These are phyloP conservation scores for Citrus sp. DNA, from an alignment of 345 rosid genomes.

Conservation along the genomic window DNA sequence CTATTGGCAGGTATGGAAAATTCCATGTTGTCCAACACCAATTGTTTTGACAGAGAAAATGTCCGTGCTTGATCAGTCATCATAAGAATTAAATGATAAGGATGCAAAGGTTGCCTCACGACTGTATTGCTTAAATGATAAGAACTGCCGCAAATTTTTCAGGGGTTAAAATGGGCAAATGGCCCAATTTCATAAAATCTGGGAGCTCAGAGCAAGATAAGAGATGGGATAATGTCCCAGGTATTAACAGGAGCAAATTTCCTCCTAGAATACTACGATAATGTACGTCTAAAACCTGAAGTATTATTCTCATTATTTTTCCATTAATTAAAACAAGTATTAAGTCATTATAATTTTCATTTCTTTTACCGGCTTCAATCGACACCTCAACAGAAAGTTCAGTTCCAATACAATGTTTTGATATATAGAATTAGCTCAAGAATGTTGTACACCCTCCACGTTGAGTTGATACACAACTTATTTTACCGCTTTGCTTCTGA, in stretches of 20 bases:
- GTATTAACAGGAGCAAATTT: background rate
- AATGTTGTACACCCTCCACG: background rate
- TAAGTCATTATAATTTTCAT: background rate
- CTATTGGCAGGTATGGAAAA: background rate
- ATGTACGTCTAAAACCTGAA: background rate
- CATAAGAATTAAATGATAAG: background rate
- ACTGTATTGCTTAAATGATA: no score
- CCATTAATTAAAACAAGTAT: background rate
- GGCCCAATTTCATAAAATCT: background rate
- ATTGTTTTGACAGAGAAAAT: background rate
- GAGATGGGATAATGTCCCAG: background rate
- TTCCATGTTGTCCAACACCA: background rate
- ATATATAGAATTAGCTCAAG: background rate
- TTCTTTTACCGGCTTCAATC: background rate
- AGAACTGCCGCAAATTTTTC: no score
- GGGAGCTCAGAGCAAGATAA: background rate
- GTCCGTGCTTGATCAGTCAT: background rate
- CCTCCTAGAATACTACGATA: background rate
- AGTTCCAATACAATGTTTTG: background rate
- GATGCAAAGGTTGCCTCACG: background rate
- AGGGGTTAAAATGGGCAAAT: no score
- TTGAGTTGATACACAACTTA: background rate
- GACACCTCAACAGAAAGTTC: background rate
- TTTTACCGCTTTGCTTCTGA: background rate
- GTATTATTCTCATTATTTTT: background rate